Base-by-base conservation (phyloP, 169 alveolate genomes). In the Eimeria praecox region DNA sequence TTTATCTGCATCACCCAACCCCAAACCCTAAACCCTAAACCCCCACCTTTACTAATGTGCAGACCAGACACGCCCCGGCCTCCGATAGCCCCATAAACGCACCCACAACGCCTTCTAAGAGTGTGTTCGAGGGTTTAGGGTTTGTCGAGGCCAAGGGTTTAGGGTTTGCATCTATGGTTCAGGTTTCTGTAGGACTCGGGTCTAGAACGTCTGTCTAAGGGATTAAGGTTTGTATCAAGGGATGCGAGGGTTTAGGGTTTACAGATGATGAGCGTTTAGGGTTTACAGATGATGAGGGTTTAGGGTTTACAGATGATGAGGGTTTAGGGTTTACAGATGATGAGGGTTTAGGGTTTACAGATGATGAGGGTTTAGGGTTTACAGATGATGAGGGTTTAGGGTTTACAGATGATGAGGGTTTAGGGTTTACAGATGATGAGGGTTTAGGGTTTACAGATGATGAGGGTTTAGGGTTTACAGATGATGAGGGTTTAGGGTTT, bases 1-100 rank as follows among this genome's bases (percentile, higher is more conserved):
- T 98, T 98, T 18, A 99, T 97, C 97, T 98, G 97, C 97, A 83
- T n/a, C 71, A 33, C 69, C 66, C 22, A 78, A 78, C 89, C 40
- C 33, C 24, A 80, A 27, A 80, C 71, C 71, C 90, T 80, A 80
- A 80, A 80, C 90, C 90, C 90, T 80, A 42, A 33, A 24, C 85
- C 27, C 27, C 35, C 30, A 73, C 27, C 85, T 27, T 52, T 33
- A 73, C 18, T 2, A 35, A 12, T 12, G 56, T 49, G 12, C 12
- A 56, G 20, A 56, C 66, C 66, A 8, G 18, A 56, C 5, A 2
- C 18, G 66, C n/a, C 66, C n/a, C n/a, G n/a, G n/a, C n/a, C n/a
- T n/a, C n/a, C n/a, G n/a, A n/a, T n/a, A n/a, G n/a, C n/a, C n/a
- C n/a, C n/a, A n/a, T n/a, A n/a, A n/a, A n/a, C n/a, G n/a, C n/a